Evolutionary conservation across 768 basidiomycete species (phyloP), one percentile per base, ranked within the genome.

Genomic region (Albatrellus ellisii): DNA sequence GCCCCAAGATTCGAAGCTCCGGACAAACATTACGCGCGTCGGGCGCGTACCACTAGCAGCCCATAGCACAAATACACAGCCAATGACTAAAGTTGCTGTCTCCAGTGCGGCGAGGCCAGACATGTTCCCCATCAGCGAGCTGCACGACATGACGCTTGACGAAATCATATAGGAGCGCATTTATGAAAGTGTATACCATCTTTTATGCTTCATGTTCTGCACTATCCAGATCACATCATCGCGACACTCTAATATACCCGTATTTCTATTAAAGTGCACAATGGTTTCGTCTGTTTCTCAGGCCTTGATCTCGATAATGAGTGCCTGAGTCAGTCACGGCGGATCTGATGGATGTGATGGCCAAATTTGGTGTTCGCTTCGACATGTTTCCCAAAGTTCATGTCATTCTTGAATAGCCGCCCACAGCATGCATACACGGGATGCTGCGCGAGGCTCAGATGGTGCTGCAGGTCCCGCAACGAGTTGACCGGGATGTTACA

Each of bases 11-110:
- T 25, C 37, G 9, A 60, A 60, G 38, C 55, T 60, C 15, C 54
- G 59, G 27, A 59, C 60, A n/a, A 49, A 44, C 15, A 53, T 61
- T 26, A 63, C 59, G 2, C 51, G 62, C n/a, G 54, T 64, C 11
- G 43, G 45, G 8, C 53, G 62, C 11, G 36, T 52, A 26, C 58
- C 62, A 11, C 45, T 60, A 18, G 48, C 46, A 9, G 42, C 39
- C 21, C 52, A 52, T 26, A 54, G 42, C 38, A 10, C 49, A n/a
- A 55, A 53, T 31, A 29, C 44, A 15, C 26, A 18, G 4, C 35
- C 35, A 11, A 24, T 21, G 6, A 18, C 17, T 3, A 36, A 49
- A 36, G 22, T 14, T 15, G 21, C 26, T 40, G 39, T 36, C 26
- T 20, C 26, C 42, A 14, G 14, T 31, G 10, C 4, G 28, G 27